phyloP scores from a whole-genome alignment of 495 filamentous ascomycete species.

The Neurospora intermedia region DNA sequence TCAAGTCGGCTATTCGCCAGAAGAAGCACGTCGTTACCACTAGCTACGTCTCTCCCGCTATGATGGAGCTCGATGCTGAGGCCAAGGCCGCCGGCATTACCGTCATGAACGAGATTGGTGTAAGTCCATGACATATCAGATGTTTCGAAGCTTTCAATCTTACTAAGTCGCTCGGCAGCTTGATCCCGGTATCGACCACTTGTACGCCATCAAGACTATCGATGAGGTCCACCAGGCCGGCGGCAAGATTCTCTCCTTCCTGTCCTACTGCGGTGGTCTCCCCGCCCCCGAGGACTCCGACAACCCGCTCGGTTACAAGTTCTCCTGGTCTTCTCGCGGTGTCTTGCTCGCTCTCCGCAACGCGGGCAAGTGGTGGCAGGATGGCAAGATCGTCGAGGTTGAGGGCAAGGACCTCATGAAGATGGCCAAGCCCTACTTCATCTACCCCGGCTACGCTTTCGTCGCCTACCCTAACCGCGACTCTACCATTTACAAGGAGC shows the following conservation, averaged over 20 bases:
- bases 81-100: slow-evolving; percentile 90
- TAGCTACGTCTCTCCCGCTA: slow-evolving; percentile 85
- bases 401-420: slow-evolving; percentile 63
- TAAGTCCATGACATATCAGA: slow-evolving; percentile 24
- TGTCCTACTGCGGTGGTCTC: slow-evolving; percentile 78
- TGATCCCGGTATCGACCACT: slow-evolving; percentile 54
- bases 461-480: slow-evolving; percentile 93
- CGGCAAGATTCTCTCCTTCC: slow-evolving; percentile 75
- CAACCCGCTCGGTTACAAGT: slow-evolving; percentile 95
- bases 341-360: slow-evolving; percentile 81
- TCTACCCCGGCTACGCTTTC: slow-evolving; percentile 80
- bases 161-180: not conserved
- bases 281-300: slow-evolving; percentile 61
- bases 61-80: slow-evolving; percentile 75
- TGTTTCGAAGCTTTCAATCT: slow-evolving; percentile 22
- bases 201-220: slow-evolving; percentile 87
- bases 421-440: slow-evolving; percentile 78
- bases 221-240: slow-evolving; percentile 69
- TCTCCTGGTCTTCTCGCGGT: slow-evolving; percentile 73
- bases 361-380: slow-evolving; percentile 71
- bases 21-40: slow-evolving; percentile 97
- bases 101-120: slow-evolving; percentile 95
- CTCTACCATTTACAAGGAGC: slow-evolving; percentile 73
- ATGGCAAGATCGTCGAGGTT: slow-evolving; percentile 59
- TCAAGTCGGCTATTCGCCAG: slow-evolving; percentile 84